These are phyloP conservation scores for Colletotrichum lini DNA, from an alignment of 2,329 filamentous ascomycete species.

Conservation along the genomic window DNA sequence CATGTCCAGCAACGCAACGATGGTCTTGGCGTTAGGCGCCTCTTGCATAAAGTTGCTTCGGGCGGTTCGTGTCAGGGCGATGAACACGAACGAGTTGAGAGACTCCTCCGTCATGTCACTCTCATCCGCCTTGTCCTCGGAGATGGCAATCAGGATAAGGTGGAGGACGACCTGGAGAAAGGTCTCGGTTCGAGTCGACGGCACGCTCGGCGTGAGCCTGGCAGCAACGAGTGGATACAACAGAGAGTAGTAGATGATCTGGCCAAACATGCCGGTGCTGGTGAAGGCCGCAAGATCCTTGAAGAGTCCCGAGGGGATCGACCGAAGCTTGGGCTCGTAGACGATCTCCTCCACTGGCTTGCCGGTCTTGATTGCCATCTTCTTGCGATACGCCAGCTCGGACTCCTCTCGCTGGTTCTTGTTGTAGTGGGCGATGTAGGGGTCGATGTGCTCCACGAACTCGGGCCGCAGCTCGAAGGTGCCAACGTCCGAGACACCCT, in stretches of 20 bases:
- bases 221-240: conserved; percentile 82
- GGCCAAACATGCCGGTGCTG: conserved; percentile 86
- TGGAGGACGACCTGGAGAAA: conserved; percentile 95
- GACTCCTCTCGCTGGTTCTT: conserved; percentile 98
- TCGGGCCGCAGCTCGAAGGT: conserved; percentile 93
- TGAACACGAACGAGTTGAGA: conserved; percentile 78
- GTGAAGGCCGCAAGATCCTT: conserved; percentile 84
- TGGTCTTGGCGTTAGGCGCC: conserved; percentile 71
- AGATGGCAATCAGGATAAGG: conserved; percentile 85
- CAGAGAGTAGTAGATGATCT: conserved; percentile 90
- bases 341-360: conserved; percentile 87
- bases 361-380: conserved; percentile 89
- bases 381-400: conserved; percentile 88
- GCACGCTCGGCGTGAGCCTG: conserved; percentile 79
- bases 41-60: conserved; percentile 73
- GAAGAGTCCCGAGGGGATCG: conserved; percentile 84
- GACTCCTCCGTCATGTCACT: conserved; percentile 62
- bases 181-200: conserved; percentile 86
- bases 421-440: conserved; percentile 95
- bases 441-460: conserved; percentile 90
- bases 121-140: conserved; percentile 81
- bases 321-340: conserved; percentile 87
- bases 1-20: conserved; percentile 74
- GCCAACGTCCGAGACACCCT: conserved; percentile 92
- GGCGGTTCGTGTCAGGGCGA: conserved; percentile 76